Conservation (phyloP, 495 filamentous ascomycete species). For the Halenospora varia region DNA sequence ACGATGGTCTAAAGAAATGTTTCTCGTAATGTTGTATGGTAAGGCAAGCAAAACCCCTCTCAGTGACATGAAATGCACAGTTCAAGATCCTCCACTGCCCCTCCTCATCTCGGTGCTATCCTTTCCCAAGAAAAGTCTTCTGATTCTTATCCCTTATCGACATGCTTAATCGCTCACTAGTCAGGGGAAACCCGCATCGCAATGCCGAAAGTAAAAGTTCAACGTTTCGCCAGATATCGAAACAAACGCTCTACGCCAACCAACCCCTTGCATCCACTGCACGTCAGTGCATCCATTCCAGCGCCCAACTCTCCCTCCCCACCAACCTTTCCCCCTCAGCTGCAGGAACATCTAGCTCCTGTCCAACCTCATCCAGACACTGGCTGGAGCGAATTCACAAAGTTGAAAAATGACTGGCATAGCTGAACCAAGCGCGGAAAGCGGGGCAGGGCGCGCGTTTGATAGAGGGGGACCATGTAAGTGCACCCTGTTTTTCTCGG, state of each 20-base stretch:
- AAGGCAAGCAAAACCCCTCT: too few relatives aligned
- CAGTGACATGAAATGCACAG: too few relatives aligned
- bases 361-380: background rate
- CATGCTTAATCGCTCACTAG: slow-evolving; percentile 4
- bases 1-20: too few relatives aligned
- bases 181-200: slow-evolving; percentile 14
- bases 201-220: too few relatives aligned
- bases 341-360: background rate
- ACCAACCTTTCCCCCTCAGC: background rate
- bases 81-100: background rate
- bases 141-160: background rate
- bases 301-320: background rate
- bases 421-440: background rate
- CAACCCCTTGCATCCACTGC: slow-evolving; percentile 10
- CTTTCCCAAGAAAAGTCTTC: too few relatives aligned
- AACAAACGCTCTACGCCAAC: slow-evolving; percentile 22
- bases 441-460: background rate
- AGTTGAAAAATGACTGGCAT: background rate
- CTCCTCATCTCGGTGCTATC: background rate
- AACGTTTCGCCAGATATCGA: slow-evolving; percentile 20
- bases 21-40: too few relatives aligned
- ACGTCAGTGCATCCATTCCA: slow-evolving; percentile 12
- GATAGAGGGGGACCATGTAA: too few relatives aligned
- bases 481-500: too few relatives aligned
- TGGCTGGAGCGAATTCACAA: background rate